Conservation (phyloP, 495 filamentous ascomycete species). For the Rusavskia elegans region DNA sequence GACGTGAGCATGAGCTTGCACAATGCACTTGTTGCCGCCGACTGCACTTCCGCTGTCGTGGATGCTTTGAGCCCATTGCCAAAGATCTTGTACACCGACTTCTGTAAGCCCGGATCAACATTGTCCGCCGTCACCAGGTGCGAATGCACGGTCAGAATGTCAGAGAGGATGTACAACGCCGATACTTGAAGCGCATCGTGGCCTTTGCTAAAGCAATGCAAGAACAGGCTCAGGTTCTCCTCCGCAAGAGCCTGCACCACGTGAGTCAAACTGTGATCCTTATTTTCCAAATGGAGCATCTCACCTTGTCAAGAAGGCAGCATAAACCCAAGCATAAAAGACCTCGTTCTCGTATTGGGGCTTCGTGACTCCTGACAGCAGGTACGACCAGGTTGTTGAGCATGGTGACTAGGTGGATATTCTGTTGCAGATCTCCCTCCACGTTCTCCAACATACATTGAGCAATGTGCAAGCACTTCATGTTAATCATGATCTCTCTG, state of each 20-base stretch:
- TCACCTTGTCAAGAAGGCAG: conserved; percentile 70
- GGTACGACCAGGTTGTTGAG: conserved; percentile 93
- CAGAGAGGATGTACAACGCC: conserved; percentile 80
- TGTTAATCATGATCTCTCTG: conserved; percentile 84
- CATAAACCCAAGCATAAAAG: conserved; percentile 80
- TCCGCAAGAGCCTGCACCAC: conserved; percentile 54
- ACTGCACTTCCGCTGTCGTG: conserved; percentile 57
- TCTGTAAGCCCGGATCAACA: conserved; percentile 29
- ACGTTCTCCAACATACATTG: conserved; percentile 95
- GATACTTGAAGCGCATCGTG: conserved; percentile 79
- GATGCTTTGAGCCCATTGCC: conserved; percentile 55
- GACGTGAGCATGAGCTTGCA: conserved; percentile 72
- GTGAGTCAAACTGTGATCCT: conserved; percentile 5
- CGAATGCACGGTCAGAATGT: conserved; percentile 80
- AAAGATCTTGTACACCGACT: conserved; percentile 60
- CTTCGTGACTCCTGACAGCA: conserved; percentile 83
- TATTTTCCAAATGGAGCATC: conserved; percentile 6
- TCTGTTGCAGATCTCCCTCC: conserved; percentile 65
- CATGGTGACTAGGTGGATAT: conserved; percentile 80
- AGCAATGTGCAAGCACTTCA: conserved; percentile 95
- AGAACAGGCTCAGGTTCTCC: conserved; percentile 84
- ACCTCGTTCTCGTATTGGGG: conserved; percentile 79
- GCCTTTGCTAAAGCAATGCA: conserved; percentile 89
- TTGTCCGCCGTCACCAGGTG: conserved; percentile 43
- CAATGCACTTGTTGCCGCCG: conserved; percentile 64